Evolutionary conservation across 2,329 filamentous ascomycete species (phyloP), one percentile per base, ranked within the genome.

Genomic region (Curvularia sp.): DNA sequence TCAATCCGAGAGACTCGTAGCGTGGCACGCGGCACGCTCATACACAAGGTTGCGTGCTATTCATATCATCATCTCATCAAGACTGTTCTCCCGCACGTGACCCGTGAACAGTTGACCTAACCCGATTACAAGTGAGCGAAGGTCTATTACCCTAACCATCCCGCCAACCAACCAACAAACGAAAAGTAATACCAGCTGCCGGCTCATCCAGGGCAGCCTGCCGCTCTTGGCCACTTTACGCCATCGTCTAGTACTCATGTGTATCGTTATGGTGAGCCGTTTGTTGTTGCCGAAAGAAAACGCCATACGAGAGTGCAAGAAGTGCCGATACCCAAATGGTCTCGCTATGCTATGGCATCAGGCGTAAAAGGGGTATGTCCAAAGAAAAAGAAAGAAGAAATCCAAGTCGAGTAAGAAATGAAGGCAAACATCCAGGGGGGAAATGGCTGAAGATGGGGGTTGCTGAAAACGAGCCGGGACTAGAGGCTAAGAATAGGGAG

Each of bases 351-450:
- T 75, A 59, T 64, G 62, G 68, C 69, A 68, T 67, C 66, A 72
- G 58, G 73, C 68, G 66, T 72, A 65, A 75, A 64, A 70, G 60
- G 70, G 69, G 72, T 75, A 77, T 76, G 74, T 70, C 68, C 59
- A 65, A 68, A 61, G 64, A 67, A 69, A 57, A 53, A 46, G 21
- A 25, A 15, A 42, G 53, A 53, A 46, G 39, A 25, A 42, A 25
- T 53, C 53, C 53, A 69, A 63, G 59, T 64, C 55, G 57, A 54
- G 55, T 54, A 66, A 65, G 58, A 67, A 63, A 64, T 65, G 54
- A 59, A 55, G 59, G 49, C 61, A 59, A 68, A 59, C 36, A 62
- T 57, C 43, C 59, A 56, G 59, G 49, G 51, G 51, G 15, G 13
- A 67, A 59, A 65, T 67, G 57, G 60, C 54, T 61, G 62, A 55